These are phyloP conservation scores for Tetradesmus lagerheimii DNA, from an alignment of 139 green algal species.

Conservation along the genomic window DNA sequence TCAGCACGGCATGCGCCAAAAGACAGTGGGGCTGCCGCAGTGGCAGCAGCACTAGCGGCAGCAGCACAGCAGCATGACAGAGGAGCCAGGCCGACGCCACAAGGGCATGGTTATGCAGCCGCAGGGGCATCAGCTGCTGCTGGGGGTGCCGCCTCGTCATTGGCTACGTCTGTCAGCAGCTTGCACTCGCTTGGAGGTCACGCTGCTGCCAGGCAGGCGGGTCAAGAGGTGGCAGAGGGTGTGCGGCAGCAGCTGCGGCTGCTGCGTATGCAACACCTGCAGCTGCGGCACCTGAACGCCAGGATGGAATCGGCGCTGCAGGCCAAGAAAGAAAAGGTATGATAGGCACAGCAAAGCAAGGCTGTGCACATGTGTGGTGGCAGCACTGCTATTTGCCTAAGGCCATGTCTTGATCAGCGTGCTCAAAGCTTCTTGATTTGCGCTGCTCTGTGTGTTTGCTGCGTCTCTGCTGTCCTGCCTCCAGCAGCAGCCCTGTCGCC, in stretches of 20 bases:
- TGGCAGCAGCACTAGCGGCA: background rate
- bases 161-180: background rate
- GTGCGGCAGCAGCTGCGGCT: slow-evolving; percentile 31
- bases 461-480: background rate
- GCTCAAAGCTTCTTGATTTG: background rate
- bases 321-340: slow-evolving; percentile 28
- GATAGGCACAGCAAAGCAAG: background rate
- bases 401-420: background rate
- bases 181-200: background rate
- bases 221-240: background rate
- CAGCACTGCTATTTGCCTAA: background rate
- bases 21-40: background rate
- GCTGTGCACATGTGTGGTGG: background rate
- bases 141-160: background rate
- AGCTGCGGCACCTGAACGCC: slow-evolving; percentile 28
- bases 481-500: background rate
- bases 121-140: background rate
- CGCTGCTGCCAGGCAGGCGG: background rate
- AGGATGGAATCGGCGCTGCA: slow-evolving; percentile 5
- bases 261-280: slow-evolving; percentile 9
- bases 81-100: background rate
- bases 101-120: background rate
- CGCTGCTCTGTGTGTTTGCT: background rate
- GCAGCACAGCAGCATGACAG: background rate
- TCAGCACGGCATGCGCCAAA: background rate